Base-by-base conservation (phyloP, 768 basidiomycete species). In the Serendipita sp. region DNA sequence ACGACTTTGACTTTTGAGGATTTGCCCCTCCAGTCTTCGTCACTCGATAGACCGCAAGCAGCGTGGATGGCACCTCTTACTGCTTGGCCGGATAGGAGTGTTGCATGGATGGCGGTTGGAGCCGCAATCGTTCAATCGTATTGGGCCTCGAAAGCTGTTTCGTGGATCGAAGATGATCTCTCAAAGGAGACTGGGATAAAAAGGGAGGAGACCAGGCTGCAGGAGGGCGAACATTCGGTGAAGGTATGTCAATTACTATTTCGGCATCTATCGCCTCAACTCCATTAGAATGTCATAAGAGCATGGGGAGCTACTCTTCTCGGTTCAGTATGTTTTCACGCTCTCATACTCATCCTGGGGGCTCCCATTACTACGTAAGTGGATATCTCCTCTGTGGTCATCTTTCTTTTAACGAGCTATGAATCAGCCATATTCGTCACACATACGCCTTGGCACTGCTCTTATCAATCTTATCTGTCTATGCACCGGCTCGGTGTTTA, bases 371-470 rank as follows among this genome's bases (percentile, higher is more conserved):
- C 76, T 35, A 81, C 79, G 86, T 86, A 70, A 67, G 75, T 71
- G 32, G 11, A 65, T 41, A 5, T 13, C 7, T 41, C 38, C 60
- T 28, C 54, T 3, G 36, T 4, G 1, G 16, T 48, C 7, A 4
- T 47, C 38, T n/a, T n/a, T 8, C 13, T 18, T 2, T 45, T 36
- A 18, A 28, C 38, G 15, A 0, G 3, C 18, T 60, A 23, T 28
- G 16, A 13, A 44, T 45, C 56, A 88, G 85, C 56, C 75, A 83
- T 66, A 63, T 77, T 46, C 54, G 76, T 4, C 81, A 85, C 51
- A 95, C 91, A 0, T 83, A 80, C 65, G 77, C 86, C 28, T 76
- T 95, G 36, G 78, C 86, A 10, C 76, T 88, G 16, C 78, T 92
- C 15, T 72, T 92, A 41, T 79, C 90, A 2, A 68, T 86, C 41